phyloP scores from a whole-genome alignment of 495 filamentous ascomycete genomes.

The Cercophora samala region DNA sequence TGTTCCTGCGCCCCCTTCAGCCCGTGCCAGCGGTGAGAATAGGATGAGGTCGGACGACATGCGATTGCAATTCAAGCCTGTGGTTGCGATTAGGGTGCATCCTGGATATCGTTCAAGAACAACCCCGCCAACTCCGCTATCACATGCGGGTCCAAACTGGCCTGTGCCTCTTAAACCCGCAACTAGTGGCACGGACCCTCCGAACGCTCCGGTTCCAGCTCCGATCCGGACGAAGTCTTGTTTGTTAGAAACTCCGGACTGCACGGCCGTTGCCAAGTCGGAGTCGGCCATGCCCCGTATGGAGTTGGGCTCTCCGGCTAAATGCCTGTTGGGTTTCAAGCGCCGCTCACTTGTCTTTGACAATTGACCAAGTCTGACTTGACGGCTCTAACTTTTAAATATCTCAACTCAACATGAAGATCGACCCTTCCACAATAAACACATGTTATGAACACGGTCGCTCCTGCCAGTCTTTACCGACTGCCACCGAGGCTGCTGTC shows the following conservation, averaged over 20 bases:
- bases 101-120: not conserved
- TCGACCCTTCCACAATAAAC: not conserved
- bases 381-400: not conserved
- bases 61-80: not conserved
- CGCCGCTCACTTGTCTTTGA: not conserved
- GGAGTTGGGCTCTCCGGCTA: not conserved
- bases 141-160: not conserved
- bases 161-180: not conserved
- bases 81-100: not conserved
- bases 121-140: not conserved
- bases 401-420: not conserved
- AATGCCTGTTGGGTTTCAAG: not conserved
- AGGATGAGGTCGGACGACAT: conserved; percentile 2
- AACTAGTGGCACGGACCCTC: not conserved
- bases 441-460: not conserved
- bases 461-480: not conserved
- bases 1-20: not conserved
- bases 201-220: not conserved
- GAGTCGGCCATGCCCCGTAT: not conserved
- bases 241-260: not conserved
- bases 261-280: not conserved
- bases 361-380: not conserved
- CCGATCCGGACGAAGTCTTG: not conserved
- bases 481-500: not conserved
- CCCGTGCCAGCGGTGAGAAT: not conserved